phyloP scores from a whole-genome alignment of 352 stramenopile genomes.

The Globisporangium camurandrum region DNA sequence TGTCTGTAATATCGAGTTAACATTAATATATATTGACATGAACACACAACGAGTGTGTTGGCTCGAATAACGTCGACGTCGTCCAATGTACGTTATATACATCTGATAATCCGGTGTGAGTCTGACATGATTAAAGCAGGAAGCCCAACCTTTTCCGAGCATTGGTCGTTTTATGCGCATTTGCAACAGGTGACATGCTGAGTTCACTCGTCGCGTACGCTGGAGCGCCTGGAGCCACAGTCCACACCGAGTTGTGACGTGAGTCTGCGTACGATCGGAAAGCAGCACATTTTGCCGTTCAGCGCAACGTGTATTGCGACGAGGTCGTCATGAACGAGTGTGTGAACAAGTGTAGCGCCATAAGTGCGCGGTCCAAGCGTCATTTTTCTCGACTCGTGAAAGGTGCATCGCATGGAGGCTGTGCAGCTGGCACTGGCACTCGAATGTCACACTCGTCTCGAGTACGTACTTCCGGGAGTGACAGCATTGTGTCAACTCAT shows the following conservation, averaged over 20 bases:
- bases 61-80: neutral
- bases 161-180: neutral
- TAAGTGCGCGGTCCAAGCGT: neutral
- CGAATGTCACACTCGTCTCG: slow-evolving; percentile 9
- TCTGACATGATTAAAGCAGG: neutral
- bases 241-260: neutral
- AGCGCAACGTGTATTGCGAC: slow-evolving; percentile 4
- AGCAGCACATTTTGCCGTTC: neutral
- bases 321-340: slow-evolving; percentile 1
- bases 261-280: neutral
- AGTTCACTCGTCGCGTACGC: neutral
- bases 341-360: too few species aligned
- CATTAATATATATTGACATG: neutral
- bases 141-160: slow-evolving; percentile 2
- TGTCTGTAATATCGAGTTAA: neutral
- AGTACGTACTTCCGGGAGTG: slow-evolving; percentile 9
- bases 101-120: neutral
- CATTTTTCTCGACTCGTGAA: neutral
- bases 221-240: neutral
- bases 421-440: slow-evolving; percentile 2
- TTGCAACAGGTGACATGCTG: neutral
- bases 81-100: neutral
- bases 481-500: slow-evolving; percentile 12
- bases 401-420: neutral
- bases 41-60: neutral